phyloP scores from a whole-genome alignment of 2,329 filamentous ascomycete genomes.

The Ceratocystis lukuohia region DNA sequence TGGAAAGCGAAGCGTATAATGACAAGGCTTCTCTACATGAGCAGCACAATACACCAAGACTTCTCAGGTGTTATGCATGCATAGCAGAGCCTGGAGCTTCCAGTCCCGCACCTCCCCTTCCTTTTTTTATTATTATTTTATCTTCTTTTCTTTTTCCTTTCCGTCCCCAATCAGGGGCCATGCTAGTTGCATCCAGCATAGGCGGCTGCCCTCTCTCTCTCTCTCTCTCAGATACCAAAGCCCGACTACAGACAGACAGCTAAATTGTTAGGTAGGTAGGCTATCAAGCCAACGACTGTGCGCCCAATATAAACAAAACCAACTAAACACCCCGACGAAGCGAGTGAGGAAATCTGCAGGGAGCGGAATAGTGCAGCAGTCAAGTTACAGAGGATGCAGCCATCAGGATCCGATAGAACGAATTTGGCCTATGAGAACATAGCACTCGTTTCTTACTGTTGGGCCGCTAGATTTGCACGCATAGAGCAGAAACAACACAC shows the following conservation, averaged over 20 bases:
- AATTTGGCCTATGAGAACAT: background rate
- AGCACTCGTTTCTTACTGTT: background rate
- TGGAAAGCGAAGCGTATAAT: background rate
- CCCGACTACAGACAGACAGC: background rate
- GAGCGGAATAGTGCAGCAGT: conserved; percentile 6
- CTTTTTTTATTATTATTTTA: too few relatives aligned
- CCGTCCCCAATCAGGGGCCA: background rate
- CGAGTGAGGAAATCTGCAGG: conserved; percentile 1
- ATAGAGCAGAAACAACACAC: too few relatives aligned
- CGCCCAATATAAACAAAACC: conserved; percentile 2
- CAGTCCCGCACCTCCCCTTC: too few relatives aligned
- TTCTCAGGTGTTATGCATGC: too few relatives aligned
- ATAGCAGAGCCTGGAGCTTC: too few relatives aligned
- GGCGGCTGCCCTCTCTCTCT: background rate
- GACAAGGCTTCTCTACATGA: background rate
- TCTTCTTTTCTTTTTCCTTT: background rate
- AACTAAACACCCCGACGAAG: conserved; percentile 1
- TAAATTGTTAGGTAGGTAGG: background rate
- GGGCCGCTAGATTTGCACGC: background rate
- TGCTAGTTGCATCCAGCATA: background rate
- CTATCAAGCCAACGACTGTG: conserved; percentile 3
- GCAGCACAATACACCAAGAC: too few relatives aligned
- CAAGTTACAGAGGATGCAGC: conserved; percentile 4
- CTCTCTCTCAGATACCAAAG: background rate
- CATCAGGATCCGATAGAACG: background rate